Conservation (phyloP, 140 eudicot genomes). For the Bidens hawaiensis region DNA sequence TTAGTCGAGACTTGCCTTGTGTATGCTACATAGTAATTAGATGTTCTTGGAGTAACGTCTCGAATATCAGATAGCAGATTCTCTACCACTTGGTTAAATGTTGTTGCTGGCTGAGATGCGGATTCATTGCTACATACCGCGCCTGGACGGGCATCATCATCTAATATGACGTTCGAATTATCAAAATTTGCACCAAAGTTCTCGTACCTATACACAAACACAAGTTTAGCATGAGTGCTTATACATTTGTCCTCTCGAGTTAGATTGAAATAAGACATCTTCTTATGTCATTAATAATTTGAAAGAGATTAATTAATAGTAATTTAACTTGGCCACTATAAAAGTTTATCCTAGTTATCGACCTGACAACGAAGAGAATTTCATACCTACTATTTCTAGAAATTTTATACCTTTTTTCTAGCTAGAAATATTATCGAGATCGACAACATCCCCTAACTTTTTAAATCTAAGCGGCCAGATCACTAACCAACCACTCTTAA, state of each 20-base stretch:
- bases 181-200: conserved; percentile 19
- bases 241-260: background rate
- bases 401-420: too few species aligned
- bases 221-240: background rate
- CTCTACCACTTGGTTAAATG: conserved; percentile 26
- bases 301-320: background rate
- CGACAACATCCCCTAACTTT: too few species aligned
- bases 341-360: too few species aligned
- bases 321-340: background rate
- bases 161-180: conserved; percentile 12
- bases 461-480: too few species aligned
- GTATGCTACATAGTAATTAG: background rate
- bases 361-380: too few species aligned
- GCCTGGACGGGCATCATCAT: conserved; percentile 29
- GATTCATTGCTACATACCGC: conserved; percentile 38
- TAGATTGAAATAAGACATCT: background rate
- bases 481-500: too few species aligned
- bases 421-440: too few species aligned
- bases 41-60: conserved; percentile 38
- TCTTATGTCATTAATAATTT: too few species aligned
- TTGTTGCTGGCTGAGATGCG: conserved; percentile 20
- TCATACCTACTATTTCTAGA: too few species aligned
- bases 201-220: conserved; percentile 37
- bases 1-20: background rate
- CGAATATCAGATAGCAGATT: conserved; percentile 32